These are phyloP conservation scores for Aspergillus novoparasiticus DNA, from an alignment of 2,329 filamentous ascomycete genomes.

Conservation along the genomic window DNA sequence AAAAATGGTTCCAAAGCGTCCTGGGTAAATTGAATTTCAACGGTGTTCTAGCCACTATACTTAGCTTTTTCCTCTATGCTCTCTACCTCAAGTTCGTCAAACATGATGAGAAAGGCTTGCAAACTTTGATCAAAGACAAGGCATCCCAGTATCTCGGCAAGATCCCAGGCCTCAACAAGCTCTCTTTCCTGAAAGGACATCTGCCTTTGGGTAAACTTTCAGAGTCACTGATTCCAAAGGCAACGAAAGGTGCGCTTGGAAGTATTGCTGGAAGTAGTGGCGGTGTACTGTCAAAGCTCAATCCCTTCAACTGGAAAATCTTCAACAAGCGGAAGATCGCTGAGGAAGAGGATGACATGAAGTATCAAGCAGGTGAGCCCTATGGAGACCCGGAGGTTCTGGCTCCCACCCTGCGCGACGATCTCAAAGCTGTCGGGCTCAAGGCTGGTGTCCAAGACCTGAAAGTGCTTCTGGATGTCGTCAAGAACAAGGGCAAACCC, in stretches of 20 bases:
- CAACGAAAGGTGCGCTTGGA: constrained; percentile 1
- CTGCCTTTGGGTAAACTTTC: background rate
- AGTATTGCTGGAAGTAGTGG: constrained; percentile 12
- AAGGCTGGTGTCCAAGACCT: constrained; percentile 33
- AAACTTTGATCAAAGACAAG: background rate
- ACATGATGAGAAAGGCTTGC: background rate
- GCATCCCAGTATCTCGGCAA: background rate
- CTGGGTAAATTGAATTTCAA: background rate
- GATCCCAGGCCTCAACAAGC: constrained; percentile 1
- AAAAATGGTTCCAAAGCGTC: background rate
- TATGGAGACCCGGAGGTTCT: constrained; percentile 44
- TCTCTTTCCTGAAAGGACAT: background rate
- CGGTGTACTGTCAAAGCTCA: constrained; percentile 9
- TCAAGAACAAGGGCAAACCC: constrained; percentile 13
- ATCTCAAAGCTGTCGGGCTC: constrained; percentile 70
- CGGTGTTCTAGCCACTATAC: background rate
- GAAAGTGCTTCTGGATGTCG: constrained; percentile 10
- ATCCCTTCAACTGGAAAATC: constrained; percentile 9
- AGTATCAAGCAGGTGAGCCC: constrained; percentile 13
- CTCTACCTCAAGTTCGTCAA: background rate
- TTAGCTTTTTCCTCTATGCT: background rate
- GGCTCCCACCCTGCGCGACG: constrained; percentile 67
- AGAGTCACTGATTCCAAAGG: background rate
- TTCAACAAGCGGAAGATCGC: constrained; percentile 12
- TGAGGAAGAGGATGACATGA: constrained; percentile 16